Conservation (phyloP, 139 green algal genomes). For the Diplosphaera chodatii region DNA sequence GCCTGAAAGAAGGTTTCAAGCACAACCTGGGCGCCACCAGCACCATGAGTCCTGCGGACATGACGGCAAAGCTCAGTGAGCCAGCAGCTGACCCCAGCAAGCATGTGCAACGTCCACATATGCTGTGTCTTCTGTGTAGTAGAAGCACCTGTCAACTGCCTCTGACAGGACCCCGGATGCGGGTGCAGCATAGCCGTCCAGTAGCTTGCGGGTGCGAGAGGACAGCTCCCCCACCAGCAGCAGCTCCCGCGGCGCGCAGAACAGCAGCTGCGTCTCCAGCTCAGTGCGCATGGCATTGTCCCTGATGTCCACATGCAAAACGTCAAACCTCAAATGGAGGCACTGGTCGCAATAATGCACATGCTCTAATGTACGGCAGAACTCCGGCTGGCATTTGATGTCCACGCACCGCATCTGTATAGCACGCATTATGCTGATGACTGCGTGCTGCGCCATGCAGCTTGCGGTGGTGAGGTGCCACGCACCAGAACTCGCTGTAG, state of each 20-base stretch:
- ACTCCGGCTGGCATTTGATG: too few species aligned
- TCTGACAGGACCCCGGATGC: slow-evolving; percentile 15
- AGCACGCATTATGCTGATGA: too few species aligned
- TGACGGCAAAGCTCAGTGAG: too few species aligned
- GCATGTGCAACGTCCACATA: too few species aligned
- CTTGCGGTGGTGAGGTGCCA: not conserved
- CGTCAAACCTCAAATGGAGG: too few species aligned
- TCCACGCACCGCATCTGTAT: too few species aligned
- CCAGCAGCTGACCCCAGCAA: too few species aligned
- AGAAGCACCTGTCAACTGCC: too few species aligned
- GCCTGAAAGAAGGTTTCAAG: slow-evolving; percentile 28
- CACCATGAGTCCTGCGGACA: slow-evolving; percentile 8
- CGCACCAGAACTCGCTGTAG: slow-evolving; percentile 43
- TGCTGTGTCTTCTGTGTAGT: too few species aligned
- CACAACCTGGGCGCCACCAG: slow-evolving; percentile 11
- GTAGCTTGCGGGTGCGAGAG: slow-evolving; percentile 39
- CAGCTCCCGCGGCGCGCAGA: slow-evolving; percentile 51
- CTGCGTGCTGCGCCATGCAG: not conserved
- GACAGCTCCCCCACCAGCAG: slow-evolving; percentile 49
- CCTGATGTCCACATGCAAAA: too few species aligned
- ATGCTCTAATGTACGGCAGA: too few species aligned
- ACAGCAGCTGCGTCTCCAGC: slow-evolving; percentile 65
- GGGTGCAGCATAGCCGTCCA: slow-evolving; percentile 17
- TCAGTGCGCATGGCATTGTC: slow-evolving; percentile 37
- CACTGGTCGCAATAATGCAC: too few species aligned